These are phyloP conservation scores for Pseudognaphalium luteoalbum DNA, from an alignment of 129 eudicot species.

Conservation along the genomic window DNA sequence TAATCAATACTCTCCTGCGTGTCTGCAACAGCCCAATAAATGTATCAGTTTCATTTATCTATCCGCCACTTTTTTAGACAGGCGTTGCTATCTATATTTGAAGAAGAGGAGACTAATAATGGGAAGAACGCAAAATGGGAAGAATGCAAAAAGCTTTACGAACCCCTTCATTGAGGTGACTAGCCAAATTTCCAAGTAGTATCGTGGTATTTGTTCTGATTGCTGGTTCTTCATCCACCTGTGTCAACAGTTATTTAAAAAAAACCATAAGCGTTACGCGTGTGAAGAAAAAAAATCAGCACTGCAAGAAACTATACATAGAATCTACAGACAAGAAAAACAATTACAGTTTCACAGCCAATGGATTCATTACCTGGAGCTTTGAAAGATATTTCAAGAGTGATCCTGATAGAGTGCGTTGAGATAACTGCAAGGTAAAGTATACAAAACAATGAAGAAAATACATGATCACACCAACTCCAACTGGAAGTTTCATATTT, in stretches of 20 bases:
- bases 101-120: constrained; percentile 7
- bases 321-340: constrained; percentile 5
- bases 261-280: background rate
- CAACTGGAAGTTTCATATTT: background rate
- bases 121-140: background rate
- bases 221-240: constrained; percentile 98
- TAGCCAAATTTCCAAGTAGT: constrained; percentile 88
- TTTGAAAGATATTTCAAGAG: constrained; percentile 86
- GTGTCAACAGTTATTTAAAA: constrained; percentile 14
- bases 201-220: constrained; percentile 92
- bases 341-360: background rate
- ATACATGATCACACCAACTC: background rate
- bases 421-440: constrained; percentile 69
- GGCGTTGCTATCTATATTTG: background rate
- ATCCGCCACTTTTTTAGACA: background rate
- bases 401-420: constrained; percentile 86
- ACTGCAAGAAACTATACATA: background rate
- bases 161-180: constrained; percentile 92
- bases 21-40: constrained; percentile 48
- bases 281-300: constrained; percentile 21
- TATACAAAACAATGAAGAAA: constrained; percentile 3
- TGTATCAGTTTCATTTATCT: constrained; percentile 23
- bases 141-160: constrained; percentile 38
- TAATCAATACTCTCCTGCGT: constrained; percentile 84
- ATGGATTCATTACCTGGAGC: constrained; percentile 53